Percentiles rank a stretch among this genome's conserved stretches.
Evolutionary conservation across 2,329 filamentous ascomycete species (phyloP).

Genomic region (Macroventuria anomochaeta): DNA sequence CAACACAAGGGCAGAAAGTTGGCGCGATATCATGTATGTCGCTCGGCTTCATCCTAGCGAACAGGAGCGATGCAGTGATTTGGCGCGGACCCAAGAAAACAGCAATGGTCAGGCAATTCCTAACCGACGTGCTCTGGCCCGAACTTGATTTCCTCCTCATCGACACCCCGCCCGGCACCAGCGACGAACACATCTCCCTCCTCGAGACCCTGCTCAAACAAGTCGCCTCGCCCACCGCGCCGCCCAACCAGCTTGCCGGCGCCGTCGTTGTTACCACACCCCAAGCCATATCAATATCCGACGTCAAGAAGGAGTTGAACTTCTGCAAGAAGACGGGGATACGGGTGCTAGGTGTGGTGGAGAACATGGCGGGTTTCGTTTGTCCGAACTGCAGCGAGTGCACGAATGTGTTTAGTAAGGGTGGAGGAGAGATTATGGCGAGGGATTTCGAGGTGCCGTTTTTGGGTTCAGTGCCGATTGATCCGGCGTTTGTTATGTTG

Average conservation of each 20-base stretch:
- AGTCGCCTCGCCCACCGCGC: conserved; percentile 19
- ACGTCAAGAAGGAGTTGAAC: conserved; percentile 93
- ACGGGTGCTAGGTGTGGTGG: conserved; percentile 82
- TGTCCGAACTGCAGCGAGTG: conserved; percentile 79
- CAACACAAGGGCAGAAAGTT: conserved; percentile 44
- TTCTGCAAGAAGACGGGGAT: conserved; percentile 88
- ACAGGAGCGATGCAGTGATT: conserved; percentile 88
- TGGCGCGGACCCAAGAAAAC: conserved; percentile 99
- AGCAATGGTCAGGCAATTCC: conserved; percentile 96
- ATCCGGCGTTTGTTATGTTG: conserved; percentile 87
- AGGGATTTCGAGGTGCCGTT: conserved; percentile 83
- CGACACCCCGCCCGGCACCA: conserved; percentile 94
- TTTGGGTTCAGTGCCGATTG: conserved; percentile 86
- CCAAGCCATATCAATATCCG: conserved; percentile 89
- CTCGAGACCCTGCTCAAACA: conserved; percentile 75
- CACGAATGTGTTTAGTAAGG: conserved; percentile 91
- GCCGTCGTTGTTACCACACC: conserved; percentile 96
- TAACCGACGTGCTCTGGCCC: conserved; percentile 88
- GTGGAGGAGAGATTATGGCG: conserved; percentile 89
- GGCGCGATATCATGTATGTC: conserved; percentile 85
- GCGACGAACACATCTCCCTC: conserved; percentile 95
- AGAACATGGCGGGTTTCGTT: conserved; percentile 97
- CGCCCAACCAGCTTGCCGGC: conserved; percentile 73
- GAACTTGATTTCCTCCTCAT: conserved; percentile 90
- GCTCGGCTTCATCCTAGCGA: conserved; percentile 84